phyloP scores from a whole-genome alignment of 495 filamentous ascomycete species.

The Podospora pseudoanserina region DNA sequence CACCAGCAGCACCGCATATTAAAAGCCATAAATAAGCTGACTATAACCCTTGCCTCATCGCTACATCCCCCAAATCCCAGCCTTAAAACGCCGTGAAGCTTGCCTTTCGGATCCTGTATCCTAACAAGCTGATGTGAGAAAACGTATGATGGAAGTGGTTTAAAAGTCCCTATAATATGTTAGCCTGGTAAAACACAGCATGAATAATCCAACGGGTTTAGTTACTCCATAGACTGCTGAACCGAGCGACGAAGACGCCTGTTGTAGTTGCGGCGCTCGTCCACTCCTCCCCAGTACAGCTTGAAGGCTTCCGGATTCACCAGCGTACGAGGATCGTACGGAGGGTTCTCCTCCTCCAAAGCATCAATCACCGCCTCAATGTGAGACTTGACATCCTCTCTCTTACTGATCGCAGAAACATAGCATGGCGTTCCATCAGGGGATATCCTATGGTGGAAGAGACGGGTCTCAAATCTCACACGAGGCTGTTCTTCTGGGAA shows the following conservation, averaged over 20 bases:
- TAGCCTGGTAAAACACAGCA: background rate
- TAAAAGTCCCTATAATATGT: background rate
- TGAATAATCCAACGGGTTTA: background rate
- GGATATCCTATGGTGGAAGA: conserved; percentile 89
- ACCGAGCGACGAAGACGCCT: conserved; percentile 66
- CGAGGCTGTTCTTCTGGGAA: conserved; percentile 92
- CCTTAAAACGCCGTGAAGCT: background rate
- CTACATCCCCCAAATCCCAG: background rate
- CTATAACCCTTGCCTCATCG: background rate
- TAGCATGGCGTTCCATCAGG: conserved; percentile 79
- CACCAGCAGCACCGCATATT: background rate
- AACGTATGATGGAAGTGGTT: background rate
- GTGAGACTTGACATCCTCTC: conserved; percentile 78
- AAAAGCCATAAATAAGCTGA: background rate
- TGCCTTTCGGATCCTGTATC: background rate
- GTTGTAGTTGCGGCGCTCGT: conserved; percentile 80
- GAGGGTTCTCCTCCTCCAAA: conserved; percentile 79
- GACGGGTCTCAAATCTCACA: conserved; percentile 69
- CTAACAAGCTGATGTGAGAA: background rate
- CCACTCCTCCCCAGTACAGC: conserved; percentile 78
- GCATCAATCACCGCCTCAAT: conserved; percentile 80
- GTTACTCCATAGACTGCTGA: conserved; percentile 53
- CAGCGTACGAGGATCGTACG: conserved; percentile 84
- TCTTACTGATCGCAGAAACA: conserved; percentile 54
- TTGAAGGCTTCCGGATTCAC: conserved; percentile 85